Evolutionary conservation across 2,329 filamentous ascomycete genomes (phyloP).

Genomic region (Claviceps pusilla): DNA sequence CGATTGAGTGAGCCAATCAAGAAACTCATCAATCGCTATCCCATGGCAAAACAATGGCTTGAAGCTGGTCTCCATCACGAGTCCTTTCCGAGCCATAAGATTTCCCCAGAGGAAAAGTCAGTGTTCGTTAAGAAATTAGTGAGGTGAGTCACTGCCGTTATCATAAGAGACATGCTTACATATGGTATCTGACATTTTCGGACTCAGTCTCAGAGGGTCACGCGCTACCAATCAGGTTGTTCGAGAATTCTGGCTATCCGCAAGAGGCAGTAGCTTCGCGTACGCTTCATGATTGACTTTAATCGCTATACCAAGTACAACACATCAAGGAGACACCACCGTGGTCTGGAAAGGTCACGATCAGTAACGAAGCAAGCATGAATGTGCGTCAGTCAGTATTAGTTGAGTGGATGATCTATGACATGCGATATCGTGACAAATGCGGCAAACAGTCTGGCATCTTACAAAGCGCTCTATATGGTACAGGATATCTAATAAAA

Average conservation of each 20-base stretch:
- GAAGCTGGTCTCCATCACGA: conserved; percentile 41
- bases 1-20: conserved; percentile 56
- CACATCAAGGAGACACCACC: background rate
- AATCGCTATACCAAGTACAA: background rate
- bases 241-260: conserved; percentile 58
- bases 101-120: conserved; percentile 43
- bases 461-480: background rate
- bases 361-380: background rate
- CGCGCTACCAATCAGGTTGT: conserved; percentile 51
- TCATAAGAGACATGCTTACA: too few species aligned
- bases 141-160: conserved; percentile 24
- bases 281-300: conserved; percentile 34
- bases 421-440: too few species aligned
- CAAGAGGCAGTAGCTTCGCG: conserved; percentile 45
- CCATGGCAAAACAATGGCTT: conserved; percentile 45
- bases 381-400: too few species aligned
- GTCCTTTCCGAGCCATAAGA: conserved; percentile 43
- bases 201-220: conserved; percentile 44
- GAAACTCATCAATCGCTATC: conserved; percentile 45
- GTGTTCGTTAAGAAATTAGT: conserved; percentile 53
- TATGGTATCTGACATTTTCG: background rate
- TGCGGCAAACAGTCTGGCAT: background rate
- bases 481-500: background rate
- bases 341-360: background rate
- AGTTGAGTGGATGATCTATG: too few species aligned